Conservation (phyloP, 192 early-diverging fungal genomes). For the Lunasporangiospora selenospora region DNA sequence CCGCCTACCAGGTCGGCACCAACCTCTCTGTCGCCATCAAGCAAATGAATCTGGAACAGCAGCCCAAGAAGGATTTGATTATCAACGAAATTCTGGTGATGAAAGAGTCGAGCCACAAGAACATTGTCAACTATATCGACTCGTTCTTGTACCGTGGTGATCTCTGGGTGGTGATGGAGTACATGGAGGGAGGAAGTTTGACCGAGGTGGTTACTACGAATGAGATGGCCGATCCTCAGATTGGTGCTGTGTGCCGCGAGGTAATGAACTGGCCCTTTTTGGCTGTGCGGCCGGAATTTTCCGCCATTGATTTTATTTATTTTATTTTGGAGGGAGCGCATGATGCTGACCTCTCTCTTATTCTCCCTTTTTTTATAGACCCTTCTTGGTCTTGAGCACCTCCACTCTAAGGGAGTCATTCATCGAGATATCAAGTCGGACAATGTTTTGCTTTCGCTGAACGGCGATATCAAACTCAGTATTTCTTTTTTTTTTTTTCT, state of each 20-base stretch:
- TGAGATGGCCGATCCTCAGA: conserved; percentile 84
- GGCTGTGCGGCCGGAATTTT: too few relatives aligned
- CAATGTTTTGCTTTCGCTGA: conserved; percentile 74
- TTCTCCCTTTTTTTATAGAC: conserved; percentile 53
- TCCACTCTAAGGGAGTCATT: conserved; percentile 78
- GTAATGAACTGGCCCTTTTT: too few relatives aligned
- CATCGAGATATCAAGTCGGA: conserved; percentile 91
- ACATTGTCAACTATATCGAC: conserved; percentile 89
- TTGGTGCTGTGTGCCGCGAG: conserved; percentile 82
- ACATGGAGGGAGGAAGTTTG: conserved; percentile 89
- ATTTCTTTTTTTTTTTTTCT: conserved; percentile 21
- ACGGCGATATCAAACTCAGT: conserved; percentile 79
- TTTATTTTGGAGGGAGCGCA: too few relatives aligned
- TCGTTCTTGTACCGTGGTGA: conserved; percentile 78
- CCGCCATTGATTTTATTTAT: background rate
- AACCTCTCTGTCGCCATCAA: conserved; percentile 89
- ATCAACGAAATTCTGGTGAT: conserved; percentile 93
- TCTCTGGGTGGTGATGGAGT: conserved; percentile 93
- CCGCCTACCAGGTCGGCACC: conserved; percentile 75
- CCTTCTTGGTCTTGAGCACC: conserved; percentile 72
- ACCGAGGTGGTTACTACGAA: conserved; percentile 85
- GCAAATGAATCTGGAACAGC: conserved; percentile 95
- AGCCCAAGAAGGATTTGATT: conserved; percentile 96
- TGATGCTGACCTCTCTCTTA: too few relatives aligned
- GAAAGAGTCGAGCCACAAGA: conserved; percentile 79